Conservation (phyloP, 2,329 filamentous ascomycete genomes). For the Acephala macrosclerotiorum region DNA sequence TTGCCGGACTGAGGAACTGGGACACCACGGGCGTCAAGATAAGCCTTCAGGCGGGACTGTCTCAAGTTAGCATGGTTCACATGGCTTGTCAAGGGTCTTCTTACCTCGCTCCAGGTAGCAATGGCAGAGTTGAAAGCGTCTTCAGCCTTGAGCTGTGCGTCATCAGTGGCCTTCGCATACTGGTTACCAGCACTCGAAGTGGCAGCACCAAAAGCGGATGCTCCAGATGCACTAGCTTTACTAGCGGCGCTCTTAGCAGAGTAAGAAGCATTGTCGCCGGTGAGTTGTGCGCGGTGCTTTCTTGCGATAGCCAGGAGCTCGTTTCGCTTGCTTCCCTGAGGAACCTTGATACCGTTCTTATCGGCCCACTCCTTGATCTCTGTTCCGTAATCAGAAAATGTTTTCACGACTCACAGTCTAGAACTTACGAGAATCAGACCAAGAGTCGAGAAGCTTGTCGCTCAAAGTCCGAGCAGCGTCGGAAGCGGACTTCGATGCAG, state of each 20-base stretch:
- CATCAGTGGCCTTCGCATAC: conserved; percentile 78
- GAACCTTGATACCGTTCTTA: conserved; percentile 87
- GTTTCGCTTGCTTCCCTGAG: conserved; percentile 87
- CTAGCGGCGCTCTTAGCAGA: conserved; percentile 74
- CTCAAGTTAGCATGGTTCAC: conserved; percentile 17
- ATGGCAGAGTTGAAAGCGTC: conserved; percentile 72
- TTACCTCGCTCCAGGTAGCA: conserved; percentile 71
- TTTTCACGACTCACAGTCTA: background rate
- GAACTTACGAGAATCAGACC: conserved; percentile 73
- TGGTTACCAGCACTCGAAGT: conserved; percentile 79
- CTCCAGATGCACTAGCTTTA: conserved; percentile 70
- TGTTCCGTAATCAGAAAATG: conserved; percentile 26
- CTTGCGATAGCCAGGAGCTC: conserved; percentile 90
- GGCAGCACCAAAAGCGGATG: conserved; percentile 71
- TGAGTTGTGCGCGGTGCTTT: conserved; percentile 79
- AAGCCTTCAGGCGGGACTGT: conserved; percentile 72
- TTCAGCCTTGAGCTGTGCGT: conserved; percentile 65
- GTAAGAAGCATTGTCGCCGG: conserved; percentile 66
- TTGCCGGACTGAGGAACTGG: conserved; percentile 76
- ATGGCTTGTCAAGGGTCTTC: background rate
- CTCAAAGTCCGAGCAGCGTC: conserved; percentile 77
- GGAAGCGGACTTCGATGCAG: conserved; percentile 69
- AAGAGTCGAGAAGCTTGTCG: conserved; percentile 86
- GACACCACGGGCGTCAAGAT: conserved; percentile 78
- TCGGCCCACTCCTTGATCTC: conserved; percentile 93